These are phyloP conservation scores for Croton laevigatus DNA, from an alignment of 441 rosid species.

Conservation along the genomic window DNA sequence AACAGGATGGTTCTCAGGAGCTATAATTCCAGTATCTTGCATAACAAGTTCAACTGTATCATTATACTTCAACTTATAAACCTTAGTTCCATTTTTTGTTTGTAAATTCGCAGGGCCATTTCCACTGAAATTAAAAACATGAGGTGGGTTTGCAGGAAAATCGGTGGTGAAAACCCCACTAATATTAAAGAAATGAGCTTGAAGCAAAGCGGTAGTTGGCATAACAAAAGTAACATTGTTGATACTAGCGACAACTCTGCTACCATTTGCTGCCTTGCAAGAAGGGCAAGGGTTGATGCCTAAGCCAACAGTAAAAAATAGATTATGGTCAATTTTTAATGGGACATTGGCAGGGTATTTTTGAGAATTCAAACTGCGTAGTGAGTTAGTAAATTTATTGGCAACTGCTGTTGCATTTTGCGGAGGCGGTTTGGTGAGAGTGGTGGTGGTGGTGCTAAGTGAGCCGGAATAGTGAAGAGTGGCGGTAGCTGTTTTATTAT, in stretches of 20 bases:
- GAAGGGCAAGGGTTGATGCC: constrained; percentile 70
- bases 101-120: constrained; percentile 47
- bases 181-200: constrained; percentile 73
- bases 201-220: constrained; percentile 76
- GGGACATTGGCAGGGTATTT: constrained; percentile 74
- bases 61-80: constrained; percentile 60
- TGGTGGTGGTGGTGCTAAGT: constrained; percentile 42
- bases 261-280: constrained; percentile 73
- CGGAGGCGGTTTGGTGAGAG: constrained; percentile 54
- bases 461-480: constrained; percentile 65
- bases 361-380: constrained; percentile 70
- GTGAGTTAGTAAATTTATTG: constrained; percentile 50
- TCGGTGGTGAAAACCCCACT: constrained; percentile 78
- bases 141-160: constrained; percentile 66
- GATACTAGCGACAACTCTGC: constrained; percentile 65
- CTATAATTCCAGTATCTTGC: background rate
- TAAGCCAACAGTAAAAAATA: constrained; percentile 64
- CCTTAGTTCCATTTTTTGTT: constrained; percentile 60
- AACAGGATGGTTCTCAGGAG: background rate
- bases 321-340: constrained; percentile 53
- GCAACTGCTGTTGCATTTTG: constrained; percentile 68
- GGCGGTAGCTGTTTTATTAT: constrained; percentile 73
- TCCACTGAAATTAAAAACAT: constrained; percentile 66
- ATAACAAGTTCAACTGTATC: constrained; percentile 11
- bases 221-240: constrained; percentile 81